phyloP scores from a whole-genome alignment of 495 filamentous ascomycete species.

The Penicillium malachiteum region DNA sequence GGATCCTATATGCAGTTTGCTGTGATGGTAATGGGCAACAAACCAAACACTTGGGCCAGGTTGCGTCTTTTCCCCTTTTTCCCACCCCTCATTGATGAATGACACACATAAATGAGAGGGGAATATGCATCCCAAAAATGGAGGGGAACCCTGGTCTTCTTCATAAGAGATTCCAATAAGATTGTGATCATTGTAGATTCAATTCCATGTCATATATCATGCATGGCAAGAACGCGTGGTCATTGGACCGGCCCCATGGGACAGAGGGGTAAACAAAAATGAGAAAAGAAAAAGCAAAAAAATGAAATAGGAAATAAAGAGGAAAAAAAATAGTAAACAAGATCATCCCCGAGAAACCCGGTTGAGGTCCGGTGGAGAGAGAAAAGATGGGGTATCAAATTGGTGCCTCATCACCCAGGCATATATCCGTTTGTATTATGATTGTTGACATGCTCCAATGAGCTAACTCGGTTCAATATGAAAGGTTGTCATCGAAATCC shows the following conservation, averaged over 20 bases:
- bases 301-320: background rate
- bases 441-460: too few species aligned
- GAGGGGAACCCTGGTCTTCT: conserved; percentile 1
- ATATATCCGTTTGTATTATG: background rate
- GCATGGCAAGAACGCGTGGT: background rate
- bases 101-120: background rate
- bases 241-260: background rate
- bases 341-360: conserved; percentile 4
- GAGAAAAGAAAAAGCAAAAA: background rate
- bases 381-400: conserved; percentile 5
- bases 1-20: conserved; percentile 33
- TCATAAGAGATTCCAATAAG: background rate
- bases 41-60: conserved; percentile 3
- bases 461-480: too few species aligned
- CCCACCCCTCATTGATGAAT: background rate
- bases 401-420: conserved; percentile 15
- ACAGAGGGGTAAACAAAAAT: background rate
- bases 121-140: background rate
- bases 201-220: background rate
- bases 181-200: background rate
- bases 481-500: background rate
- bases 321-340: background rate
- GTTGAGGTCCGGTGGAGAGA: background rate
- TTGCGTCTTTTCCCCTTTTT: background rate
- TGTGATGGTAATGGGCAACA: background rate